phyloP scores from a whole-genome alignment of 257 asterid genomes.

The Gentiana dahurica region DNA sequence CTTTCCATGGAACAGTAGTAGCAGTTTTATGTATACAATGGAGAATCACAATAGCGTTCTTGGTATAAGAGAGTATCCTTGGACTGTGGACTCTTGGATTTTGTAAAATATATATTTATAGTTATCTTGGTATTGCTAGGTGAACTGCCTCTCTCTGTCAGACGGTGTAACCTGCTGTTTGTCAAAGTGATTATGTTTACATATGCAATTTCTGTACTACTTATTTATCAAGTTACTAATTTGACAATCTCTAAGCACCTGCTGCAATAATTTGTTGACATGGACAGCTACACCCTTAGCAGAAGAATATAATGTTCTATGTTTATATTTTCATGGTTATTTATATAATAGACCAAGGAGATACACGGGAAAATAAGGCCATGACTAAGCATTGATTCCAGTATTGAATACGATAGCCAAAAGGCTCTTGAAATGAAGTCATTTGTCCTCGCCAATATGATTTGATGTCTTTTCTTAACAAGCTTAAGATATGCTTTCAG shows the following conservation, averaged over 20 bases:
- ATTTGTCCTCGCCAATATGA: background rate
- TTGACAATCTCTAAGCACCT: background rate
- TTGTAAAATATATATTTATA: no score
- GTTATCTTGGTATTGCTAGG: no score
- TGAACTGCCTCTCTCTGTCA: no score
- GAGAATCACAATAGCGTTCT: constrained; percentile 99
- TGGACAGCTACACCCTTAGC: background rate
- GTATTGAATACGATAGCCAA: background rate
- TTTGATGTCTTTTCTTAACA: constrained; percentile 29
- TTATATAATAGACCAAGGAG: background rate
- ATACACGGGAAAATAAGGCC: background rate
- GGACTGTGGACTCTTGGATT: background rate
- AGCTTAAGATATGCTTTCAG: constrained; percentile 65
- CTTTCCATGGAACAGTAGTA: constrained; percentile 78
- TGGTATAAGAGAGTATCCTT: constrained; percentile 99
- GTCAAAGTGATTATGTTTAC: no score
- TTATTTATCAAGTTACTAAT: background rate
- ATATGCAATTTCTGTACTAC: background rate
- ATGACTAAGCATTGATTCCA: background rate
- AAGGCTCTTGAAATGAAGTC: background rate
- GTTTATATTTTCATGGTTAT: background rate
- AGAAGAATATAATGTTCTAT: background rate
- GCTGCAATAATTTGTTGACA: background rate
- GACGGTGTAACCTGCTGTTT: no score
- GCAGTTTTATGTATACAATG: constrained; percentile 79